Evolutionary conservation across 2,329 filamentous ascomycete genomes (phyloP), one percentile per base, ranked within the genome.

Genomic region (Colletotrichum sojae): DNA sequence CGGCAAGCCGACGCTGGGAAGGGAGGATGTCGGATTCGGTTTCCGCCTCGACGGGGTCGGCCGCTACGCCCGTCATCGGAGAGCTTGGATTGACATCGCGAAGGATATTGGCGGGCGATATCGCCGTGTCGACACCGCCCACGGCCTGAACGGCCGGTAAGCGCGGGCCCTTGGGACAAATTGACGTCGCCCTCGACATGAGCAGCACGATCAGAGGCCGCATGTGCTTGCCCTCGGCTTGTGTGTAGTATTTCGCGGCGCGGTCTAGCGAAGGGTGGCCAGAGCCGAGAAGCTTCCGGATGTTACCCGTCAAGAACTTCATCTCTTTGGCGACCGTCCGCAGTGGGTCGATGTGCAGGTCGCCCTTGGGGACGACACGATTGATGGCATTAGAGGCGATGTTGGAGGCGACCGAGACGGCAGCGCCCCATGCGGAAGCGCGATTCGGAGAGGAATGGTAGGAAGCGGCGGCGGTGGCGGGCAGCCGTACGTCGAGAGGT

Each of bases 221-320:
- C 74, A 99, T 91, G 81, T 98, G 96, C 84, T 99, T 99, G 71
- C 96, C 96, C 85, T 98, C 94, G 69, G 93, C 93, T 76, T 95
- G 93, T 22, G 96, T 97, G 81, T 99, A 99, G 85, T 99, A 99
- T 82, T 99, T 99, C 60, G 96, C 94, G 31, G 95, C 95, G 49
- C 94, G 95, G 78, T 98, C 96, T 69, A 99, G 88, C 53, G 95
- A 94, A 0, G 96, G 96, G 78, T 99, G 95, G 6, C 95, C 95
- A 0, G 95, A 98, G 6, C 95, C 95, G 16, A 98, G 85, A n/a
- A 98, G 86, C 78, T 97, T 93, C 70, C 94, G 89, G 80, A 98
- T 97, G 76, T 98, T 97, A 63, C 94, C 94, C 12, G 93, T 97
- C 76, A 98, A 83, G 75, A 95, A 97, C 82, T 97, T 96, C 91